Evolutionary conservation across 2,329 filamentous ascomycete genomes (phyloP), one percentile per base, ranked within the genome.

Genomic region (Talaromyces sp.): DNA sequence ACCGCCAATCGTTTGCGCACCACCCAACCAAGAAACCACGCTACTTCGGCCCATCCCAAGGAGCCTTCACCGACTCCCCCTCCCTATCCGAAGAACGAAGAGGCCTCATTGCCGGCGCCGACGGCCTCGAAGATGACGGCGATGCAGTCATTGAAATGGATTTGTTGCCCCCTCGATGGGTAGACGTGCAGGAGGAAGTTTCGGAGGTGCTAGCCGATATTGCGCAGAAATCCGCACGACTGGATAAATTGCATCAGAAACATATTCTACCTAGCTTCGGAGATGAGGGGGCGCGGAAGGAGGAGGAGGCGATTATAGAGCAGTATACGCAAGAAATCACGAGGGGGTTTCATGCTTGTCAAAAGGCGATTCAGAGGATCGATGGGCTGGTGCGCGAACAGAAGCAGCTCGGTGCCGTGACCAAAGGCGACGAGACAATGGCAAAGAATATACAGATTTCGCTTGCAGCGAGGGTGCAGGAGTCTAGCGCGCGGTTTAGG

Each of bases 131-230:
- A 42, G 90, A 96, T 75, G 91, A 96, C 77, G 92, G 92, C 73
- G 93, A 98, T 77, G 90, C 91, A 21, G 87, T 99, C 63, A 98
- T 99, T 71, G 95, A 99, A 81, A 98, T 99, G 95, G 93, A 98
- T 77, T 81, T 96, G 42, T 83, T 99, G 18, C 95, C 95, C 25
- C 95, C 95, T 60, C 88, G 95, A 65, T 99, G 95, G 95, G 90
- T 93, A 63, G 95, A 99, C 73, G 84, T 96, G 64, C 93, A 93
- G 71, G 95, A 98, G 74, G 92, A 98, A 74, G 92, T 99, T 65
- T 88, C 89, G 33, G 92, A 97, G 64, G 80, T 91, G 46, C 84
- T 99, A 9, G 84, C 86, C 65, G 86, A 90, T 63, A 91, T 98
- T 67, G 89, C 91, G 59, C 87, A 86, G 65, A 92, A 96, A 78